Evolutionary conservation across 2,329 filamentous ascomycete species (phyloP).

Genomic region (Trichophyton equinum): DNA sequence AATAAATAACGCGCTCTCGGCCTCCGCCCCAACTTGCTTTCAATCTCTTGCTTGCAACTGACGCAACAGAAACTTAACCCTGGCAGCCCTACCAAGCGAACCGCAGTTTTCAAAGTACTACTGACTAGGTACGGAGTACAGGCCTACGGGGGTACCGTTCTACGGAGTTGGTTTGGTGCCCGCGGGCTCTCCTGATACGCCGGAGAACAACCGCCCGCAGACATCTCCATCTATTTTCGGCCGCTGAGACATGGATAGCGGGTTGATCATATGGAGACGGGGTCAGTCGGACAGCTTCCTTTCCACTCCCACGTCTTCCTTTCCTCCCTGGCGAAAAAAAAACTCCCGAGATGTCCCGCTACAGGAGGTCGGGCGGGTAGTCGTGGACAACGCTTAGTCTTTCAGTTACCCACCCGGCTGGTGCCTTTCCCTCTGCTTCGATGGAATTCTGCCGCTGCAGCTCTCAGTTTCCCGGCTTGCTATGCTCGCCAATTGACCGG

Average conservation of each 20-base stretch:
- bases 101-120: background rate
- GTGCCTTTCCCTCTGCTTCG: background rate
- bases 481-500: background rate
- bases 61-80: conserved; percentile 5
- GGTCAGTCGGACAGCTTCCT: background rate
- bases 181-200: background rate
- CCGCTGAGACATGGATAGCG: background rate
- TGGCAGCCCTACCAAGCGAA: background rate
- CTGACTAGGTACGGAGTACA: no score
- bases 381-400: background rate
- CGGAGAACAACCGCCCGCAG: background rate
- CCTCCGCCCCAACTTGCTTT: background rate
- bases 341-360: conserved; percentile 1
- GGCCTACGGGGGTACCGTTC: no score
- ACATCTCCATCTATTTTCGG: background rate
- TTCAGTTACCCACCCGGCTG: background rate
- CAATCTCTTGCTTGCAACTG: background rate
- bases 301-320: background rate
- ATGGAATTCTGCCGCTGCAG: background rate
- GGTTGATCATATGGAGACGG: background rate
- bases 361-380: background rate
- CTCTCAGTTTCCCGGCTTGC: background rate
- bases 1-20: conserved; percentile 9
- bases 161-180: background rate
- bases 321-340: background rate